These are phyloP conservation scores for Leccinum sublutescens DNA, from an alignment of 768 basidiomycete genomes.

Conservation along the genomic window DNA sequence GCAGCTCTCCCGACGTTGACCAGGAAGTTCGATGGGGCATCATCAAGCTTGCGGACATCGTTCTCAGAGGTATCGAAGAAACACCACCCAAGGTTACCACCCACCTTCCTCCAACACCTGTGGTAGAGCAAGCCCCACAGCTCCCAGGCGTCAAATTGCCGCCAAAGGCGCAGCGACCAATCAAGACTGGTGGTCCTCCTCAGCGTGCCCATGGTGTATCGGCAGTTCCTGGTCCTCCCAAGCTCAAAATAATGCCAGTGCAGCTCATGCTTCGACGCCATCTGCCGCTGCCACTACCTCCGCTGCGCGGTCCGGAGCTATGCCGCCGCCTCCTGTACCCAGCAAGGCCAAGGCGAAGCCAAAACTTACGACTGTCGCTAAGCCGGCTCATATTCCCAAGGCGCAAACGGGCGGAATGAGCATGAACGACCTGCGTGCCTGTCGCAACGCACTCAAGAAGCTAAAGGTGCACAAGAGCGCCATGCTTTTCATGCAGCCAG, in stretches of 20 bases:
- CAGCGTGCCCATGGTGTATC: slow-evolving; percentile 30
- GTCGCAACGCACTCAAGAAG: slow-evolving; percentile 77
- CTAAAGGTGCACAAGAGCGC: slow-evolving; percentile 73
- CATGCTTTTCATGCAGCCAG: slow-evolving; percentile 76
- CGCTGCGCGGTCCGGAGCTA: slow-evolving; percentile 14
- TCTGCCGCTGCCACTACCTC: slow-evolving; percentile 17
- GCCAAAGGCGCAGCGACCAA: slow-evolving; percentile 36
- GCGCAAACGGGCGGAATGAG: slow-evolving; percentile 78
- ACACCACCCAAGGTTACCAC: slow-evolving; percentile 83
- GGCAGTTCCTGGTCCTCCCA: slow-evolving; percentile 41
- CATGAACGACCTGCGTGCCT: slow-evolving; percentile 70
- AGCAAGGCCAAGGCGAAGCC: slow-evolving; percentile 27
- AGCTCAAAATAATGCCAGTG: slow-evolving; percentile 47
- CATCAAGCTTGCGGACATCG: slow-evolving; percentile 86
- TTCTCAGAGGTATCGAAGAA: slow-evolving; percentile 82
- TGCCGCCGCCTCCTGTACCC: slow-evolving; percentile 33
- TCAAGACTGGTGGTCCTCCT: slow-evolving; percentile 37
- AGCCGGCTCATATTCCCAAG: slow-evolving; percentile 57
- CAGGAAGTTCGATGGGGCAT: slow-evolving; percentile 90
- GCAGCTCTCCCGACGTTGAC: slow-evolving; percentile 72
- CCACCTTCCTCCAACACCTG: slow-evolving; percentile 71
- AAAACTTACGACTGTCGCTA: slow-evolving; percentile 21
- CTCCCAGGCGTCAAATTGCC: slow-evolving; percentile 52
- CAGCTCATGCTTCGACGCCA: slow-evolving; percentile 14
- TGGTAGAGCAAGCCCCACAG: slow-evolving; percentile 57